Conservation (phyloP, 495 filamentous ascomycete genomes). For the Aspergillus homomorphus region DNA sequence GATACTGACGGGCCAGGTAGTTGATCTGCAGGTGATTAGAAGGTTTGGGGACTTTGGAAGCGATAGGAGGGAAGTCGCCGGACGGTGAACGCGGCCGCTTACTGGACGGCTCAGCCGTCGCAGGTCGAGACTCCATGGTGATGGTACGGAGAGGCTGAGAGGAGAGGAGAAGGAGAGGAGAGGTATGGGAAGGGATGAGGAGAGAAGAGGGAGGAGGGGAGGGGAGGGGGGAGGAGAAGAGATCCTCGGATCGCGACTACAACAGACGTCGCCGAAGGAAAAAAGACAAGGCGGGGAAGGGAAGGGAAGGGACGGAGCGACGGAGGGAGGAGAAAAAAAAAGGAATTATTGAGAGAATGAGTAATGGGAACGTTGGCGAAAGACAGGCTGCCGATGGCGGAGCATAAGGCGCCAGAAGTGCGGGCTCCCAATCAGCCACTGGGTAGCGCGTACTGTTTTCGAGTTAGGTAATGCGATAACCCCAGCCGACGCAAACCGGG, state of each 20-base stretch:
- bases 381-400: conserved; percentile 28
- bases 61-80: conserved; percentile 39
- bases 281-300: conserved; percentile 17
- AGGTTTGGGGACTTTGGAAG: conserved; percentile 53
- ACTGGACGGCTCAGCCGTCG: conserved; percentile 37
- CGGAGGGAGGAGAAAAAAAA: background rate
- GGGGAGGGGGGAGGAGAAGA: background rate
- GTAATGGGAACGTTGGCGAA: conserved; percentile 22
- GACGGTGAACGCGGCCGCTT: conserved; percentile 64
- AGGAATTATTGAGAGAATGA: conserved; percentile 13
- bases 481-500: conserved; percentile 15
- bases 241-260: conserved; percentile 7
- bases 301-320: background rate
- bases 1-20: conserved; percentile 67
- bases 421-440: conserved; percentile 23
- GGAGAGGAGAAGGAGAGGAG: background rate
- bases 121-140: conserved; percentile 41
- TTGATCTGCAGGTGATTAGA: conserved; percentile 73
- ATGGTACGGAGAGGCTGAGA: conserved; percentile 7
- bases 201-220: conserved; percentile 8
- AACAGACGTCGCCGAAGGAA: conserved; percentile 12
- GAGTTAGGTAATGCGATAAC: conserved; percentile 18
- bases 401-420: conserved; percentile 23
- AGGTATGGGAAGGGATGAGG: conserved; percentile 13
- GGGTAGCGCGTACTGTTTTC: conserved; percentile 13